phyloP scores from a whole-genome alignment of 331 rosid genomes.

The Spiraea crenata region DNA sequence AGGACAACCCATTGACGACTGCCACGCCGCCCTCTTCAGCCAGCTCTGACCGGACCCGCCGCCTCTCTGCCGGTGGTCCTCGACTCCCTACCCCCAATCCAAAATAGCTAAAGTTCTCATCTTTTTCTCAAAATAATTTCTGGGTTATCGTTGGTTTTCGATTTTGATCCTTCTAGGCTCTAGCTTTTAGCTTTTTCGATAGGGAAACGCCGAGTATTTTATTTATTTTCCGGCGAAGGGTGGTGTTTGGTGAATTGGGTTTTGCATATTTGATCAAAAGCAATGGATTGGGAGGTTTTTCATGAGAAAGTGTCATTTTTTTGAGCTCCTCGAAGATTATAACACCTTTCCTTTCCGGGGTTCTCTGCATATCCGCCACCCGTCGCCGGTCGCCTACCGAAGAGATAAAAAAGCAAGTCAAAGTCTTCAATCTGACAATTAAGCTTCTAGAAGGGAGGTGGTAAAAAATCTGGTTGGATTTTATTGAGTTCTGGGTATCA shows the following conservation, averaged over 20 bases:
- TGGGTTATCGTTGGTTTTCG: background rate
- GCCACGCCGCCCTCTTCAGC: slow-evolving; percentile 22
- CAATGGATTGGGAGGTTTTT: slow-evolving; percentile 8
- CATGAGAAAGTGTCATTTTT: background rate
- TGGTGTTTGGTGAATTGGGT: background rate
- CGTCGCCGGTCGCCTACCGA: background rate
- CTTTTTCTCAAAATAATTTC: slow-evolving; percentile 3
- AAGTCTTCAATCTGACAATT: background rate
- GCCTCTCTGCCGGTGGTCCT: background rate
- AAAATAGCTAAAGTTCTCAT: background rate
- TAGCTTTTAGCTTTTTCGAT: background rate
- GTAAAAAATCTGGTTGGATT: slow-evolving; percentile 9
- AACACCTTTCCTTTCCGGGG: slow-evolving; percentile 14
- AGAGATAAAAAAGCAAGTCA: background rate
- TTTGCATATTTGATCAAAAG: background rate
- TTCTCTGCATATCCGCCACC: slow-evolving; percentile 21
- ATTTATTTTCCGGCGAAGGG: background rate
- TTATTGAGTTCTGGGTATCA: background rate
- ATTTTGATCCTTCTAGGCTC: background rate
- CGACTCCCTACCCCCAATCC: slow-evolving; percentile 5
- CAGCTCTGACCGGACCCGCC: slow-evolving; percentile 19
- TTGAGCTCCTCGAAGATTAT: slow-evolving; percentile 15
- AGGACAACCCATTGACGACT: slow-evolving; percentile 34
- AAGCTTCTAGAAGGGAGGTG: background rate
- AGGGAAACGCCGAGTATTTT: background rate